Conservation (phyloP, 768 basidiomycete genomes). For the Cystobasidium ongulense region DNA sequence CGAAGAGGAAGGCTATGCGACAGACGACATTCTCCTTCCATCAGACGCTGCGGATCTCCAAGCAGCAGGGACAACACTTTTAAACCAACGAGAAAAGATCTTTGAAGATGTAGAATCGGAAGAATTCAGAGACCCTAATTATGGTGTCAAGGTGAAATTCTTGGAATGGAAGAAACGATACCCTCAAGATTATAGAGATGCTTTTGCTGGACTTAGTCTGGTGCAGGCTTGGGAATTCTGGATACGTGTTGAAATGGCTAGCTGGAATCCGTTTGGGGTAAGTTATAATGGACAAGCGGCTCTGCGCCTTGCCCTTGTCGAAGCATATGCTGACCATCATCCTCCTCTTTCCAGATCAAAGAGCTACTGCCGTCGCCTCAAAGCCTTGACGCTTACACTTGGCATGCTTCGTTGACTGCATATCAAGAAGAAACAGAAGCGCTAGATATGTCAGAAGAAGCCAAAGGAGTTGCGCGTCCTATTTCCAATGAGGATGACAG, state of each 20-base stretch:
- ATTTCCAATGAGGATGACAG: conserved; percentile 46
- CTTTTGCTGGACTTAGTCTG: conserved; percentile 48
- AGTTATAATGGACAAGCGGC: no score
- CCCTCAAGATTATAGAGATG: conserved; percentile 48
- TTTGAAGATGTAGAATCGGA: conserved; percentile 41
- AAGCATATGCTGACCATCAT: neutral
- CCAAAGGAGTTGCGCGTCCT: conserved; percentile 8
- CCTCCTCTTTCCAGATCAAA: conserved; percentile 27
- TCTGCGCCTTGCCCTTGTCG: no score
- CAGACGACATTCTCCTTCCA: conserved; percentile 34
- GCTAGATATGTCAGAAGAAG: conserved; percentile 9
- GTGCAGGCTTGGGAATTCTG: conserved; percentile 50
- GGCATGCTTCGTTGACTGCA: conserved; percentile 45
- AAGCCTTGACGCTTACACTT: conserved; percentile 45
- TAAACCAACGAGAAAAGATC: conserved; percentile 13
- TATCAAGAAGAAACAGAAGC: conserved; percentile 39
- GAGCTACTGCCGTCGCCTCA: conserved; percentile 31
- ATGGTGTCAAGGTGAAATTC: conserved; percentile 42
- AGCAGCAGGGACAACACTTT: conserved; percentile 16
- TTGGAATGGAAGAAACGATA: conserved; percentile 46
- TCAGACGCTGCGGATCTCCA: conserved; percentile 32
- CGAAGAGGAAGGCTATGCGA: conserved; percentile 37
- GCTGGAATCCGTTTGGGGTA: conserved; percentile 49
- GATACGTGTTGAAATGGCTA: conserved; percentile 48
- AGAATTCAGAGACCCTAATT: conserved; percentile 38